These are phyloP conservation scores for Moniliella sp. DNA, from an alignment of 1,284 basidiomycete species.

Conservation along the genomic window DNA sequence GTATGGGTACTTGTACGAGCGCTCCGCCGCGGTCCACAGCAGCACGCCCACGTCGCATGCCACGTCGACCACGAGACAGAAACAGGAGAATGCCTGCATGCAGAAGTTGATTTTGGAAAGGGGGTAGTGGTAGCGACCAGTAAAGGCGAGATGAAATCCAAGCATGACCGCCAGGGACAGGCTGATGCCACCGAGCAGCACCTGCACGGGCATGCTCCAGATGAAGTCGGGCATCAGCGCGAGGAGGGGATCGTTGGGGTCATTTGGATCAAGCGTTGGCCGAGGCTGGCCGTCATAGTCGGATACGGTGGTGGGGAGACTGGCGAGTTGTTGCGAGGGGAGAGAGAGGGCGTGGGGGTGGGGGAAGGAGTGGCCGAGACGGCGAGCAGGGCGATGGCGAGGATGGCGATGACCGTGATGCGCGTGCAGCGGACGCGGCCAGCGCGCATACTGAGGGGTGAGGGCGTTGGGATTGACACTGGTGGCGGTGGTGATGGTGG, in stretches of 20 bases:
- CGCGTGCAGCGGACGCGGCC: no score
- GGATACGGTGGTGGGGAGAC: no score
- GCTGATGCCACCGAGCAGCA: conserved; percentile 65
- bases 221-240: conserved; percentile 37
- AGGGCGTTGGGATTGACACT: no score
- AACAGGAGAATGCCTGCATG: conserved; percentile 62
- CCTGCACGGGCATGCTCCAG: conserved; percentile 71
- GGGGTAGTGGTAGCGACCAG: conserved; percentile 83
- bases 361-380: no score
- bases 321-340: no score
- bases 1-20: conserved; percentile 67
- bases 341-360: no score
- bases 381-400: no score
- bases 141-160: conserved; percentile 75
- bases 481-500: no score
- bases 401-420: no score
- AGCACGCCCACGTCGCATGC: conserved; percentile 40
- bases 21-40: conserved; percentile 42
- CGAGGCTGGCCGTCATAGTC: no score
- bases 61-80: conserved; percentile 44
- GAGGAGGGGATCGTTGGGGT: conserved; percentile 2
- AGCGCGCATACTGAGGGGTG: no score
- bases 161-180: conserved; percentile 69
- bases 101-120: conserved; percentile 74
- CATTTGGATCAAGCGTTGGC: no score